Conservation (phyloP, 2,329 filamentous ascomycete species). For the Thielaviopsis ethacetica region DNA sequence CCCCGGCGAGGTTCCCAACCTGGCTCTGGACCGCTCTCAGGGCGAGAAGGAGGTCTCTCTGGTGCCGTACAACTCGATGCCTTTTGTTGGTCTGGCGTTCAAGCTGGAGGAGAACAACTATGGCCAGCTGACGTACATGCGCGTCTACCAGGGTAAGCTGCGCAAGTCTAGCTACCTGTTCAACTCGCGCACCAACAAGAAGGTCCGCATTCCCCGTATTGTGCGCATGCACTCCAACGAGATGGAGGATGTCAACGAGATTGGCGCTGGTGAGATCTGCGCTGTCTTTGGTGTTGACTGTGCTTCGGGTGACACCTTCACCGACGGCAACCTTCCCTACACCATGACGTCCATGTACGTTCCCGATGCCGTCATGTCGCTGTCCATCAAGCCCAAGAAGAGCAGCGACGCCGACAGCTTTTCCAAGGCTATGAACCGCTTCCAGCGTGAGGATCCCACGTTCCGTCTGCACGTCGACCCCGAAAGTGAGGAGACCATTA, state of each 20-base stretch:
- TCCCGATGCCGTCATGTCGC: constrained; percentile 91
- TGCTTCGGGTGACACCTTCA: constrained; percentile 95
- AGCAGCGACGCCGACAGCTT: constrained; percentile 86
- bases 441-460: constrained; percentile 95
- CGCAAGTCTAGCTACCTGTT: constrained; percentile 80
- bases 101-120: constrained; percentile 99
- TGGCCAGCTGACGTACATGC: constrained; percentile 93
- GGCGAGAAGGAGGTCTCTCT: constrained; percentile 70
- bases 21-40: constrained; percentile 69
- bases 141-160: constrained; percentile 88
- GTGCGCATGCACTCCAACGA: constrained; percentile 99
- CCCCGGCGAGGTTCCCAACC: constrained; percentile 74
- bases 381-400: constrained; percentile 92
- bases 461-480: constrained; percentile 87
- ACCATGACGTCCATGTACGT: constrained; percentile 98
- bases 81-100: constrained; percentile 91
- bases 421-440: constrained; percentile 96
- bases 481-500: constrained; percentile 92
- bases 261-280: constrained; percentile 94
- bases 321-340: constrained; percentile 81
- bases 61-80: constrained; percentile 81
- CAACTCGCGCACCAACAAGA: constrained; percentile 90
- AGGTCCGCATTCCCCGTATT: constrained; percentile 89
- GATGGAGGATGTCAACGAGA: constrained; percentile 89
- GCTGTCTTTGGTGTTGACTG: constrained; percentile 97